These are phyloP conservation scores for Coffea eugenioides DNA, from an alignment of 257 asterid genomes.

Conservation along the genomic window DNA sequence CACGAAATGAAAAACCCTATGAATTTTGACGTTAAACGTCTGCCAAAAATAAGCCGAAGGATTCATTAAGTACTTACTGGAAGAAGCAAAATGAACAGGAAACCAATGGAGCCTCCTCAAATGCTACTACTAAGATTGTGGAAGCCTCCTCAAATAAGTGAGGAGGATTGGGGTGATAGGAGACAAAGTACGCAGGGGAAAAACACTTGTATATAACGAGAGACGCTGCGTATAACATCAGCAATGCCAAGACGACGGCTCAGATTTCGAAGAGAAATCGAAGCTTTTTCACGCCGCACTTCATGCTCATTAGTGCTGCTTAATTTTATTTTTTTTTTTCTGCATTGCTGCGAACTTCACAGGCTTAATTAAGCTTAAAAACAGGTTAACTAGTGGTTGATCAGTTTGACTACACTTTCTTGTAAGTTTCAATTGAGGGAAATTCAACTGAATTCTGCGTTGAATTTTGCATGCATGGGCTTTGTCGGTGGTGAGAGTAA, in stretches of 20 bases:
- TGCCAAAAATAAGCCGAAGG: no score
- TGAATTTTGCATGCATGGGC: not conserved
- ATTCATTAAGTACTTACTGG: not conserved
- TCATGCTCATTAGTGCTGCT: conserved; percentile 49
- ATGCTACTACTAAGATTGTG: not conserved
- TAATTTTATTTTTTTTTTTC: not conserved
- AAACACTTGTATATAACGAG: conserved; percentile 28
- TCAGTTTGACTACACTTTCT: conserved; percentile 28
- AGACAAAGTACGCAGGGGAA: conserved; percentile 11
- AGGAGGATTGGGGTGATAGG: not conserved
- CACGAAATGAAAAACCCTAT: no score
- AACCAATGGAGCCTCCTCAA: not conserved
- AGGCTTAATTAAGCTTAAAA: not conserved
- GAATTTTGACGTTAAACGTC: no score
- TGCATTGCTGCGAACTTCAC: not conserved
- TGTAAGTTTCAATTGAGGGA: conserved; percentile 23
- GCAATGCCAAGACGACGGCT: conserved; percentile 46
- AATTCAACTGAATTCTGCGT: not conserved
- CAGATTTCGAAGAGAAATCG: conserved; percentile 47
- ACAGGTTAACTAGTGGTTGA: not conserved
- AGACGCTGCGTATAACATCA: no score
- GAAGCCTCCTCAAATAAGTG: not conserved
- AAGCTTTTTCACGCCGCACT: conserved; percentile 54
- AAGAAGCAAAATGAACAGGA: not conserved
- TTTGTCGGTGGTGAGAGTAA: conserved; percentile 44